Evolutionary conservation across 805 yeast genomes (phyloP), one percentile per base, ranked within the genome.

Genomic region (Teunomyces panamensis): DNA sequence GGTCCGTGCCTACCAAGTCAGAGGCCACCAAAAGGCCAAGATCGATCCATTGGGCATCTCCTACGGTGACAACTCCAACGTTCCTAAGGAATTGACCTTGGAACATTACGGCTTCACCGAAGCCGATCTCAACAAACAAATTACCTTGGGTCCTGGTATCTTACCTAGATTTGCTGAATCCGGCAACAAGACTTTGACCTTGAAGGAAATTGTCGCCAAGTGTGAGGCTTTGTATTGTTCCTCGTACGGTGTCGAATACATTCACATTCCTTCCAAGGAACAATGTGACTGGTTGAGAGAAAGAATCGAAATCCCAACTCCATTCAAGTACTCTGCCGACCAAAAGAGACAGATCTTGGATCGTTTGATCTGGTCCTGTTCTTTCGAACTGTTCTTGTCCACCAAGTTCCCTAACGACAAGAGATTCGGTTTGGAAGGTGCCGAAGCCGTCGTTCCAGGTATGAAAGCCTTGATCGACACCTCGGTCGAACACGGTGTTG

Each of bases 281-380:
- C 88, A 89, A 73, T 94, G 98, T 77, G 97, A 94, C 71, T 94
- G 99, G 99, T 82, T 94, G 67, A 87, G 99, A 76, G 96, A 89
- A 72, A 83, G 97, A 70, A 80, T 94, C 54, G 99, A 94, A 75
- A 89, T 91, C 56, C 96, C 97, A 54, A 68, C 73, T 30, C 97
- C 97, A 24, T 91, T 70, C 78, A 79, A 85, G 65, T 94, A 83
- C 75, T 74, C 87, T 46, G 73, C 81, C 36, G 98, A 94, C 68
- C 88, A 92, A 75, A 94, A 92, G 78, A 84, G 96, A 75, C 96
- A 94, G 70, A 94, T 94, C 59, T 78, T 94, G 62, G 99, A 94
- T 72, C 84, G 99, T 67, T 75, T 94, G 63, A 89, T 92, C 69
- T 94, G 99, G 99, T 81, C 98, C 44, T 84, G 96, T 52, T 84